A percentile compares a stretch with the other conserved stretches of the same genome.
These are phyloP conservation scores for Phaeodactylum tricornutum DNA, from an alignment of 108 stramenopile species.

Conservation along the genomic window DNA sequence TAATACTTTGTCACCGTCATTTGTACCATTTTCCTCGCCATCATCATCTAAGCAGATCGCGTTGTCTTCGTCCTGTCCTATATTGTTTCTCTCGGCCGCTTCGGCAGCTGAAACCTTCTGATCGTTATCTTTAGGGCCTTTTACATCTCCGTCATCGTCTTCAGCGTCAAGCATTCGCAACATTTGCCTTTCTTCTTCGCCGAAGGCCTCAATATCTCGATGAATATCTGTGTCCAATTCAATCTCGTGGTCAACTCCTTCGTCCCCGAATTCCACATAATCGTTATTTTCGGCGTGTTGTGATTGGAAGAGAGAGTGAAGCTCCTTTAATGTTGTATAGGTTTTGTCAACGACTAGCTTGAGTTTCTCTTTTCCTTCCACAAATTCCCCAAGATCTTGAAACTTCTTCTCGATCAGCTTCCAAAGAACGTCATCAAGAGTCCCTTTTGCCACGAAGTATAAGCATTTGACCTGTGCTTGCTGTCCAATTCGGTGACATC, in stretches of 20 bases:
- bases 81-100: constrained; percentile 6
- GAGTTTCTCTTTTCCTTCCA: constrained; percentile 80
- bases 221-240: constrained; percentile 26
- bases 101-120: no score
- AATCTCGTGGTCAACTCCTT: constrained; percentile 23
- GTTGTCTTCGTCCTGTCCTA: no score
- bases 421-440: constrained; percentile 86
- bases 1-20: no score
- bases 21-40: no score
- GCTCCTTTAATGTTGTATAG: constrained; percentile 37
- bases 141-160: constrained; percentile 43
- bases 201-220: constrained; percentile 62
- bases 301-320: constrained; percentile 26
- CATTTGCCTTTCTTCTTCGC: constrained; percentile 59
- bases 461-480: constrained; percentile 73
- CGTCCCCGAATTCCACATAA: constrained; percentile 20
- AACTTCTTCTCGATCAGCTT: constrained; percentile 80
- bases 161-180: constrained; percentile 29
- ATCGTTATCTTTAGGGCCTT: constrained; percentile 22
- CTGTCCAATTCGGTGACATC: constrained; percentile 96
- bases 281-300: constrained; percentile 23
- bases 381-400: constrained; percentile 78
- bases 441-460: constrained; percentile 80
- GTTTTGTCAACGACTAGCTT: constrained; percentile 61
- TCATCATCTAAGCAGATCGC: no score